Base-by-base conservation (phyloP, 371 early-diverging fungal species). In the Saksenaea vasiformis region DNA sequence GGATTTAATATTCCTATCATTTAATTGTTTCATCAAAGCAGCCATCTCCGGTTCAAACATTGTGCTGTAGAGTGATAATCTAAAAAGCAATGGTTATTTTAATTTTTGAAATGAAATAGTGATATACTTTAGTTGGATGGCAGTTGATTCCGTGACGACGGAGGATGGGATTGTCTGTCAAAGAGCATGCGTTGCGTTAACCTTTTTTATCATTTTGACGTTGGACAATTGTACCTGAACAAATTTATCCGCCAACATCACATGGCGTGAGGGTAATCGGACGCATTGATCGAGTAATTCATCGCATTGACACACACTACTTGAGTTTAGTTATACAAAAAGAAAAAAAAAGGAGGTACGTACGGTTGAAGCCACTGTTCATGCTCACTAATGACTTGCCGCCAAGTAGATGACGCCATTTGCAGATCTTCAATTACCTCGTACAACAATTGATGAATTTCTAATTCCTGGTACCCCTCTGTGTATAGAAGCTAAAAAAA, bases 381-480 rank as follows among this genome's bases (percentile, higher is more conserved):
- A 19, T 51, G 47, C 51, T 60, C 28, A 22, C 38, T 41, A 34
- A 67, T 41, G 24, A 22, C 28, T 22, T 34, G 13, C 22, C 43
- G 47, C 67, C 67, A 61, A 38, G 41, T 62, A 36, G 36, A 35
- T 38, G 62, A 61, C 39, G 67, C 62, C 62, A 67, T 56, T 2
- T 37, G 37, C 36, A 68, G 64, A 64, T 68, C 68, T 19, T 44
- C 56, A 10, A 68, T 38, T 17, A 68, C 28, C 31, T 57, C 56
- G 51, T 58, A 60, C 64, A 68, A 53, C 24, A 56, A 41, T 27
- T 43, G 64, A 59, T 68, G 51, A 8, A 54, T 53, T 58, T 62
- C 55, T 26, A 64, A 56, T 34, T 68, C 68, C 59, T 58, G 51
- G 54, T 43, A 58, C 31, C 58, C 68, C 38, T 68, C 64, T 22